Evolutionary conservation across 2,329 filamentous ascomycete genomes (phyloP).

Genomic region (Penicillium hesseltinei): DNA sequence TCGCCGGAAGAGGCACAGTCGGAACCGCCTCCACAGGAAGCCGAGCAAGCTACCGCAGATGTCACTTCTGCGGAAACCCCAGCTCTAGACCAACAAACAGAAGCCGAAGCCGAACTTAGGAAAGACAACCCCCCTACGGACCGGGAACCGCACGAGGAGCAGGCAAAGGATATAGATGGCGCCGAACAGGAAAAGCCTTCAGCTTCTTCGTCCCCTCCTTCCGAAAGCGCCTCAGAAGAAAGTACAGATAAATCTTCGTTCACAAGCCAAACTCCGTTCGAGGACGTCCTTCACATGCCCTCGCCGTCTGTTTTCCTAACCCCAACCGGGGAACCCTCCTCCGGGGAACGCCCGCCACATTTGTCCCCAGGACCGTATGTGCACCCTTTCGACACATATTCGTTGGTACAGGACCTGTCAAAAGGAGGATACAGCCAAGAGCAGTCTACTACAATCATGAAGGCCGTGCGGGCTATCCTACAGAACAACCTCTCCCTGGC

Average conservation of each 20-base stretch:
- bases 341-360: conserved; percentile 59
- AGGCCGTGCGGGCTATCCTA: conserved; percentile 76
- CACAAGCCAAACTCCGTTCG: conserved; percentile 28
- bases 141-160: conserved; percentile 24
- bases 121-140: conserved; percentile 17
- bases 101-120: conserved; percentile 9
- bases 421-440: conserved; percentile 67
- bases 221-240: conserved; percentile 13
- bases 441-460: conserved; percentile 87
- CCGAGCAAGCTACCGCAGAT: conserved; percentile 10
- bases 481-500: conserved; percentile 78
- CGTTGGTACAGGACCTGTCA: conserved; percentile 76
- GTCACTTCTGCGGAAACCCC: conserved; percentile 12
- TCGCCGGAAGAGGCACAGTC: conserved; percentile 13
- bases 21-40: conserved; percentile 10
- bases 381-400: conserved; percentile 96
- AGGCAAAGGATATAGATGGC: conserved; percentile 15
- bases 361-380: conserved; percentile 72
- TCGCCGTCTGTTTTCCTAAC: conserved; percentile 38
- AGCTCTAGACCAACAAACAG: conserved; percentile 9
- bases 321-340: conserved; percentile 22
- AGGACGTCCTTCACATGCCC: conserved; percentile 45
- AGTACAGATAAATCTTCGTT: conserved; percentile 19
- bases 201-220: conserved; percentile 8
- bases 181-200: conserved; percentile 12